phyloP scores from a whole-genome alignment of 129 eudicot species.

The Centrapalus pauciflorus region DNA sequence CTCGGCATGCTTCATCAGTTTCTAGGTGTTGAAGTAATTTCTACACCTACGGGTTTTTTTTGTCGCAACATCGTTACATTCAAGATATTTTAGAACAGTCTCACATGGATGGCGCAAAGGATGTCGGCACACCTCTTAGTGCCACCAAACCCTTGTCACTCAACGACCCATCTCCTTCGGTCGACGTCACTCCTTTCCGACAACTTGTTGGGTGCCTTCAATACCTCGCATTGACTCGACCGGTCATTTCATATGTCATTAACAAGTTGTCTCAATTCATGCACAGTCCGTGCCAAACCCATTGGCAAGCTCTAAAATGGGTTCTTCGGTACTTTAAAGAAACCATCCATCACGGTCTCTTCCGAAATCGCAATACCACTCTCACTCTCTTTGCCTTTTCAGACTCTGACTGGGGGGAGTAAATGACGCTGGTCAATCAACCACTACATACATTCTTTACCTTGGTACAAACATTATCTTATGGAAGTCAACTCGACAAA shows the following conservation, averaged over 20 bases:
- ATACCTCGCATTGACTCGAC: not conserved
- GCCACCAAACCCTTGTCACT: not conserved
- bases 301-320: too few species aligned
- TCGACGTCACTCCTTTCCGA: not conserved
- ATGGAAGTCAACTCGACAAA: too few species aligned
- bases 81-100: not conserved
- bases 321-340: too few species aligned
- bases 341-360: too few species aligned
- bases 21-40: not conserved
- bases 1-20: not conserved
- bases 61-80: not conserved
- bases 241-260: not conserved
- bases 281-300: too few species aligned
- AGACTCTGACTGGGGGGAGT: too few species aligned
- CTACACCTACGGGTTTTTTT: not conserved
- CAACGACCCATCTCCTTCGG: not conserved
- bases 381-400: too few species aligned
- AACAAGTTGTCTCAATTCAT: too few species aligned
- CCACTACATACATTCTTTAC: too few species aligned
- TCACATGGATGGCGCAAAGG: not conserved
- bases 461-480: too few species aligned
- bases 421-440: too few species aligned
- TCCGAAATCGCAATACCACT: too few species aligned
- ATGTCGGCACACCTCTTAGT: not conserved
- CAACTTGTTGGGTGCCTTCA: not conserved